Conservation (phyloP, 2,329 filamentous ascomycete species). For the Phialocephala subalpina region DNA sequence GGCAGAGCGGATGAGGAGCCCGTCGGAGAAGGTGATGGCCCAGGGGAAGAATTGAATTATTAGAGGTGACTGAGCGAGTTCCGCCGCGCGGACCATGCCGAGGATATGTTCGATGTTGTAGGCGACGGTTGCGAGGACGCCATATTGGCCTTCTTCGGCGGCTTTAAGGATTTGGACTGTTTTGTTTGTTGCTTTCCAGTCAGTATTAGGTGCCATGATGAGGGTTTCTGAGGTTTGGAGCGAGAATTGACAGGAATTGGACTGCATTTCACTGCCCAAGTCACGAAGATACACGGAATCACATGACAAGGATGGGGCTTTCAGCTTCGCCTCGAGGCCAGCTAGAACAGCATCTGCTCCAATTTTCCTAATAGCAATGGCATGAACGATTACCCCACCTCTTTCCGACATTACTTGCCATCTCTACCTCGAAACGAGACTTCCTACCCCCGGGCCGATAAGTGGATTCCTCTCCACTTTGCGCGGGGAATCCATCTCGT, state of each 20-base stretch:
- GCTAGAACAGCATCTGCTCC: background rate
- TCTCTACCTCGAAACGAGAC: background rate
- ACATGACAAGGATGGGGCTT: background rate
- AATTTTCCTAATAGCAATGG: background rate
- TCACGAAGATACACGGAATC: background rate
- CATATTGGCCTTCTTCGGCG: constrained; percentile 61
- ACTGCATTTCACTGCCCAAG: background rate
- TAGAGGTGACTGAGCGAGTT: constrained; percentile 66
- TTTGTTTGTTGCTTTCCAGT: constrained; percentile 15
- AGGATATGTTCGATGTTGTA: constrained; percentile 76
- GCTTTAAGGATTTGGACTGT: constrained; percentile 55
- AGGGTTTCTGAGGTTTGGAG: background rate
- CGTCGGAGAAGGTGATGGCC: constrained; percentile 68
- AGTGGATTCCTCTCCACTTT: background rate
- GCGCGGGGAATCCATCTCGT: background rate
- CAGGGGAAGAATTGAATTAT: constrained; percentile 78
- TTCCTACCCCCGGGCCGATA: background rate
- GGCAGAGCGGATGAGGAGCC: constrained; percentile 58
- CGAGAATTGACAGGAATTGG: background rate
- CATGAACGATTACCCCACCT: background rate
- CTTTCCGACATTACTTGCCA: background rate
- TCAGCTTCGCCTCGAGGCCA: background rate
- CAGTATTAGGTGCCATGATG: constrained; percentile 10
- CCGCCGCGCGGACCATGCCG: constrained; percentile 70
- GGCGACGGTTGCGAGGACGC: constrained; percentile 58